These are phyloP conservation scores for Solanum sparsipilum DNA, from an alignment of 257 asterid species.

Conservation along the genomic window DNA sequence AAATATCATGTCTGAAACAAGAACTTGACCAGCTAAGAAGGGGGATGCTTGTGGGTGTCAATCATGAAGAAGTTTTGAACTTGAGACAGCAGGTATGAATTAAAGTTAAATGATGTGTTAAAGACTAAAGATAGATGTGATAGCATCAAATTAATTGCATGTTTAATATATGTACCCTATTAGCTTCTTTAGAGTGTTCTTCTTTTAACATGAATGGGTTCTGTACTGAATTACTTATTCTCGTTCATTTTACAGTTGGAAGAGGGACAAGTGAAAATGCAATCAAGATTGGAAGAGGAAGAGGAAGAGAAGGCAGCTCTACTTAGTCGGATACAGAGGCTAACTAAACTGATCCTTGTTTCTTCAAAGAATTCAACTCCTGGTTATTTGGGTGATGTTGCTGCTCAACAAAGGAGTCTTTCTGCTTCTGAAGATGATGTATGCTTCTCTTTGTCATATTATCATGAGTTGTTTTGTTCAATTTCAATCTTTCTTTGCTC, in stretches of 20 bases:
- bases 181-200: neutral
- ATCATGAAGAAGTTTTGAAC: conserved; percentile 76
- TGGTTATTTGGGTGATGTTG: conserved; percentile 42
- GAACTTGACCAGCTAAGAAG: conserved; percentile 82
- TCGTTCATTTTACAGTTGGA: conserved; percentile 47
- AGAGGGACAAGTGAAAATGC: conserved; percentile 99
- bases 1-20: conserved; percentile 67
- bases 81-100: conserved; percentile 68
- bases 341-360: conserved; percentile 91
- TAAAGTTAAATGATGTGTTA: neutral
- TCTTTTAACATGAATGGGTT: neutral
- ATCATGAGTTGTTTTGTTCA: neutral
- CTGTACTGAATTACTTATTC: neutral
- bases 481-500: neutral
- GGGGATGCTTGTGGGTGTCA: conserved; percentile 74
- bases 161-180: neutral
- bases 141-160: neutral
- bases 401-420: conserved; percentile 53
- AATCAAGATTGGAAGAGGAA: conserved; percentile 96
- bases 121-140: neutral
- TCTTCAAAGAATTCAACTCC: conserved; percentile 84
- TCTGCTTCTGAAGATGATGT: conserved; percentile 79
- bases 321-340: conserved; percentile 98
- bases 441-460: conserved; percentile 18
- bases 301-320: conserved; percentile 97